Conservation (phyloP, 345 rosid genomes). For the Syzygium grande region DNA sequence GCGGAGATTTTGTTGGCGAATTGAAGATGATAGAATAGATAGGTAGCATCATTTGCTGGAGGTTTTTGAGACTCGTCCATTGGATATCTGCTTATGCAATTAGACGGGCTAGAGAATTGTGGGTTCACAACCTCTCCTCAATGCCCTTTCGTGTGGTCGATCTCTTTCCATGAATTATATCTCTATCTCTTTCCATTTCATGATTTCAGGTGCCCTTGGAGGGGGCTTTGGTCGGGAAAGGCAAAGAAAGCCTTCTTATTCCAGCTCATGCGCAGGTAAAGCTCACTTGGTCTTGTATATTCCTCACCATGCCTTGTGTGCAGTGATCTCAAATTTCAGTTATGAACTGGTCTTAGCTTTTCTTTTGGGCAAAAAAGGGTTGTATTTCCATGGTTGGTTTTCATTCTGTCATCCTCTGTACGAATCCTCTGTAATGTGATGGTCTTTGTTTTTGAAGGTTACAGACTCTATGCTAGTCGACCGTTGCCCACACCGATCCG, state of each 20-base stretch:
- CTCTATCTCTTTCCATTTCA: background rate
- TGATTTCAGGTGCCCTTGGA: slow-evolving; percentile 31
- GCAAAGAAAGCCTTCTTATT: slow-evolving; percentile 60
- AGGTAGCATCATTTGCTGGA: background rate
- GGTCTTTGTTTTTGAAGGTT: slow-evolving; percentile 17
- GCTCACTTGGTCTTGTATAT: background rate
- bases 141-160: background rate
- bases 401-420: background rate
- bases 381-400: background rate
- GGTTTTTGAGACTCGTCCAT: background rate
- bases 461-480: slow-evolving; percentile 25
- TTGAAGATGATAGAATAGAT: background rate
- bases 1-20: background rate
- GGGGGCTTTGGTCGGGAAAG: slow-evolving; percentile 30
- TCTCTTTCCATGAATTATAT: background rate
- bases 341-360: background rate
- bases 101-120: background rate
- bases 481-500: slow-evolving; percentile 62
- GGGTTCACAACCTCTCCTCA: background rate
- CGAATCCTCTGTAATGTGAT: background rate
- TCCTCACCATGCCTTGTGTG: background rate
- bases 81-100: background rate
- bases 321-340: background rate
- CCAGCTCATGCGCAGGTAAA: slow-evolving; percentile 38
- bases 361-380: background rate